Evolutionary conservation across 129 eudicot genomes (phyloP).

Genomic region (Ambrosia trifida): DNA sequence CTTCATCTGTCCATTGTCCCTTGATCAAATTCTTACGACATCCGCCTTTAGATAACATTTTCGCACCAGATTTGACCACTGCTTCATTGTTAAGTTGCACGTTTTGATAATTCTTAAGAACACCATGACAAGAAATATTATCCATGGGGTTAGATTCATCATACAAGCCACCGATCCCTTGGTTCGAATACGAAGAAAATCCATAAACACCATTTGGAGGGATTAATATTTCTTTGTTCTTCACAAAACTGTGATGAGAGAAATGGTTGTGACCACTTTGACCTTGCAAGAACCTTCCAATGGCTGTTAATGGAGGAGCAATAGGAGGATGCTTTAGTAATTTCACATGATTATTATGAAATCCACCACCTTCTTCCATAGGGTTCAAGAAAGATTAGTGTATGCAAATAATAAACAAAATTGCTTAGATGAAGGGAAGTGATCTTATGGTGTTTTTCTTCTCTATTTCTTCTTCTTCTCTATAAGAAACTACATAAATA

Average conservation of each 20-base stretch:
- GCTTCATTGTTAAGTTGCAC: slow-evolving; percentile 24
- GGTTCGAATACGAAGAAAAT: slow-evolving; percentile 22
- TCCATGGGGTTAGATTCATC: slow-evolving; percentile 25
- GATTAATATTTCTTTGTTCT: slow-evolving; percentile 25
- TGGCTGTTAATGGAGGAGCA: slow-evolving; percentile 56
- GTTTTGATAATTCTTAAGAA: slow-evolving; percentile 27
- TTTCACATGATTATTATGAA: slow-evolving; percentile 25
- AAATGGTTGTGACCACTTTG: slow-evolving; percentile 42
- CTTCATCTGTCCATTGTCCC: slow-evolving; percentile 76
- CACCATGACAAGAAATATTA: slow-evolving; percentile 22
- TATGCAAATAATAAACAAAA: background rate
- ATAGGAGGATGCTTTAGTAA: slow-evolving; percentile 25
- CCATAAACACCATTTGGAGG: slow-evolving; percentile 28
- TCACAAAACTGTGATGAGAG: slow-evolving; percentile 26
- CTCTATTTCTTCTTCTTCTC: slow-evolving; percentile 19
- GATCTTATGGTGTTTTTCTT: slow-evolving; percentile 31
- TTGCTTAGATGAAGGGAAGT: background rate
- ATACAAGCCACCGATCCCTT: slow-evolving; percentile 16
- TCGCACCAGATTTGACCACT: slow-evolving; percentile 2
- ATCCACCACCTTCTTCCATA: slow-evolving; percentile 51
- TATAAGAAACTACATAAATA: slow-evolving; percentile 30
- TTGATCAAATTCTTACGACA: slow-evolving; percentile 46
- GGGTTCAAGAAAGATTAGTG: slow-evolving; percentile 23
- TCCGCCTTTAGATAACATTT: slow-evolving; percentile 33
- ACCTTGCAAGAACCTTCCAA: slow-evolving; percentile 61